phyloP scores from a whole-genome alignment of 768 basidiomycete species.

The Boletus vinaceobasis region DNA sequence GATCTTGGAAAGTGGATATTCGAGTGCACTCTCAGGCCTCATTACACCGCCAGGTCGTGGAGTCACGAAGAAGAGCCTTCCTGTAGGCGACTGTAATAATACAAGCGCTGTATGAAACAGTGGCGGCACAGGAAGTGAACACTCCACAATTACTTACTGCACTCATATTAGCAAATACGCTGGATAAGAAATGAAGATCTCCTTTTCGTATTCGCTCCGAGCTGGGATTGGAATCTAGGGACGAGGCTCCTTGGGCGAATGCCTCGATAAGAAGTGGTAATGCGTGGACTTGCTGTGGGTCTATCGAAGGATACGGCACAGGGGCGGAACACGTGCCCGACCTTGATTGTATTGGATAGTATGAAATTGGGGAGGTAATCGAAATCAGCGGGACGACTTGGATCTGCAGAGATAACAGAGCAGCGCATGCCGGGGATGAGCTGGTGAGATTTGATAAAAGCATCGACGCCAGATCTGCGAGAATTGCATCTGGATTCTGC shows the following conservation, averaged over 20 bases:
- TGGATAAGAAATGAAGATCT: conserved; percentile 85
- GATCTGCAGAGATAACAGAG: conserved; percentile 64
- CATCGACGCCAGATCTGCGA: conserved; percentile 97
- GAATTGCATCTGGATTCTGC: conserved; percentile 85
- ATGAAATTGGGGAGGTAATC: conserved; percentile 44
- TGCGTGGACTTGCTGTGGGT: conserved; percentile 53
- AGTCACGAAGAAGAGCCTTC: conserved; percentile 77
- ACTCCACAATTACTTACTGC: conserved; percentile 47
- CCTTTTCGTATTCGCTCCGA: conserved; percentile 63
- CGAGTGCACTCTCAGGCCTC: conserved; percentile 44
- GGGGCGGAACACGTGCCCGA: conserved; percentile 78
- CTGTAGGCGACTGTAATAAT: conserved; percentile 57
- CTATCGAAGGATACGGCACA: conserved; percentile 61
- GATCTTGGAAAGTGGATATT: conserved; percentile 82
- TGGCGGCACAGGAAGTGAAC: neutral
- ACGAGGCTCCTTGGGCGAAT: conserved; percentile 68
- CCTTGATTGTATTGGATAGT: conserved; percentile 74
- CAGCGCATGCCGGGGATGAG: conserved; percentile 61
- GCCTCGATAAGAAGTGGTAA: conserved; percentile 87
- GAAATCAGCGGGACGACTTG: conserved; percentile 49
- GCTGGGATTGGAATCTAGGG: conserved; percentile 46
- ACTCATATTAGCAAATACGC: conserved; percentile 90
- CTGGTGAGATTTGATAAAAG: conserved; percentile 91
- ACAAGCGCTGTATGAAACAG: neutral
- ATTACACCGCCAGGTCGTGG: conserved; percentile 54